phyloP scores from a whole-genome alignment of 495 filamentous ascomycete species.

The Aspergillus egyptiacus region DNA sequence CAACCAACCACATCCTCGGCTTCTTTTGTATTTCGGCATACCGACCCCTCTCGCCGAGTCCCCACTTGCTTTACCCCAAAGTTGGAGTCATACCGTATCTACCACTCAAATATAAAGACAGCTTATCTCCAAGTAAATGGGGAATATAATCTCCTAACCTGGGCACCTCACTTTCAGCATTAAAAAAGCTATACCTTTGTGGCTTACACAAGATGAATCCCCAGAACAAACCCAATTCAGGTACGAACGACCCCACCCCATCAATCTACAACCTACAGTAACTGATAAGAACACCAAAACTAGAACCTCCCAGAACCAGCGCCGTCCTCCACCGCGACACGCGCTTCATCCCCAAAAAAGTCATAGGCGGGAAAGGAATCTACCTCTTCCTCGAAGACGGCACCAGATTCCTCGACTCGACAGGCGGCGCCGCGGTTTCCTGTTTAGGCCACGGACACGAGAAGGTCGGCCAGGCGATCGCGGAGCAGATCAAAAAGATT shows the following conservation, averaged over 20 bases:
- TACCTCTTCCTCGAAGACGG: slow-evolving; percentile 52
- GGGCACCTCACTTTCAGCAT: no score
- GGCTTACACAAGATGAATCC: neutral
- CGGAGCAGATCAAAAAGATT: slow-evolving; percentile 43
- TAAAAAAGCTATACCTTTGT: no score
- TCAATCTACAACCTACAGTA: neutral
- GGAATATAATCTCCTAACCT: no score
- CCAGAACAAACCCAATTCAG: neutral
- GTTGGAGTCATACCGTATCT: neutral
- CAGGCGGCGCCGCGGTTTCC: slow-evolving; percentile 46
- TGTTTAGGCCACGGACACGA: slow-evolving; percentile 47
- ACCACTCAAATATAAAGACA: neutral
- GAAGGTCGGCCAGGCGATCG: slow-evolving; percentile 40
- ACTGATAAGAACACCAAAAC: neutral
- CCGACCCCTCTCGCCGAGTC: slow-evolving; percentile 19
- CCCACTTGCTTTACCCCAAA: no score
- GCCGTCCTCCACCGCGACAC: slow-evolving; percentile 42
- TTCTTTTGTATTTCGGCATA: slow-evolving; percentile 25
- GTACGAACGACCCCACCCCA: neutral
- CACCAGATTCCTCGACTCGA: slow-evolving; percentile 58
- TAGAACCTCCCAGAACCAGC: slow-evolving; percentile 19
- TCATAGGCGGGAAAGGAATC: slow-evolving; percentile 38
- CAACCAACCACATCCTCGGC: slow-evolving; percentile 28
- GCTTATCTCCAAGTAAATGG: neutral
- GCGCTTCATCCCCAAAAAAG: slow-evolving; percentile 34